Base-by-base conservation (phyloP, 805 yeast species). In the Candida tibetensis region DNA sequence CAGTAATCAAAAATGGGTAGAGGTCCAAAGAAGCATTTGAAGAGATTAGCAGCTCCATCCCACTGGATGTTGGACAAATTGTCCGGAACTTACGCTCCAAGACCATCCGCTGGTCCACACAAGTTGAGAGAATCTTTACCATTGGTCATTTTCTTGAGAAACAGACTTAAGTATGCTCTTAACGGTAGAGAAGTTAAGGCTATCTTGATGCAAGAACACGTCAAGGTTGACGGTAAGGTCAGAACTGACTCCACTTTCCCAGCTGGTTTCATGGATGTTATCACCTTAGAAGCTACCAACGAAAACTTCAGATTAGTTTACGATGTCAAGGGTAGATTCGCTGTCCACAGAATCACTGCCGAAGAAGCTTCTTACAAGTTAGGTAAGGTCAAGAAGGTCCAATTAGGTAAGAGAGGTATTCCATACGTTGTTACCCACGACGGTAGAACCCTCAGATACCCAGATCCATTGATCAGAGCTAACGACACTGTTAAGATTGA, bases 1-100 rank as follows among this genome's bases (percentile, higher is more conserved):
- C n/a, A 19, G 15, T 33, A 29, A 23, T 22, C 32, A 32, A 79
- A 74, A 67, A 80, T 80, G 86, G 85, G 77, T 68, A 79, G 86
- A 80, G 86, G 86, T 73, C 85, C 85, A 45, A 58, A 57, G 57
- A 58, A 58, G 57, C 62, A 57, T 52, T 56, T 57, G 51, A 57
- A 58, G 59, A 58, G 62, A 57, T 57, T 58, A 49, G 63, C 63
- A 47, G 63, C 63, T 39, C 63, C 63, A 56, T 55, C 60, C 53
- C 63, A 58, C 60, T 58, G 63, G 63, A 58, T 58, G 63, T 57
- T 58, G 62, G 63, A 58, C 61, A 58, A 58, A 45, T 56, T 58
- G 60, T 56, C 61, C 59, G 63, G 63, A 43, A 47, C 57, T 49
- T 58, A 57, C 53, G 62, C 62, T 46, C 62, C 62, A 47, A 55